Evolutionary conservation across 164 flowering plant species (phyloP).

Genomic region (Stephania japonica): DNA sequence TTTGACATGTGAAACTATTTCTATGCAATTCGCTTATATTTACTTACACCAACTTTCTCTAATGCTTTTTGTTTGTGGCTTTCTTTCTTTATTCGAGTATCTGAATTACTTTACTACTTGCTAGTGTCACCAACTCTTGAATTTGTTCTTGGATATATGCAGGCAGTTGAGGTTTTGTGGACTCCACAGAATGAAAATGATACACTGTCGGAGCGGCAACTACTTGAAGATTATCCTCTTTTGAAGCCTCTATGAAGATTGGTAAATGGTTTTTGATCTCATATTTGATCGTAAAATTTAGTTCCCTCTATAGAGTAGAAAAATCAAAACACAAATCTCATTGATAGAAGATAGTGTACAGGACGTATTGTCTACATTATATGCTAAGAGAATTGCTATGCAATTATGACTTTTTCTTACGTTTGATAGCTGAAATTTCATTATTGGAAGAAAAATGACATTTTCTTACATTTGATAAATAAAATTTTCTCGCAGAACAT

Average conservation of each 20-base stretch:
- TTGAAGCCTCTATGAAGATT: slow-evolving; percentile 62
- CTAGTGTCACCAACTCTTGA: slow-evolving; percentile 4
- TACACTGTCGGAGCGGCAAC: slow-evolving; percentile 70
- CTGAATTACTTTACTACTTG: neutral
- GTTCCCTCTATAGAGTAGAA: slow-evolving; percentile 3
- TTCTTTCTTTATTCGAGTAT: neutral
- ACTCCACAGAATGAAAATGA: slow-evolving; percentile 93
- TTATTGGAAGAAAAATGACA: no score
- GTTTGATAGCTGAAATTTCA: no score
- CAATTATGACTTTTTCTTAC: no score
- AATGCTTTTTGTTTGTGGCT: no score
- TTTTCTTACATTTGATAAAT: no score
- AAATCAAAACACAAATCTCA: neutral
- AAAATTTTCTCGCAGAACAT: no score
- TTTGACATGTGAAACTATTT: no score
- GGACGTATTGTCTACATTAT: neutral
- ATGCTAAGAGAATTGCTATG: no score
- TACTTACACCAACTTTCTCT: no score
- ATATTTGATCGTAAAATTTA: neutral
- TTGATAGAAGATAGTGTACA: neutral
- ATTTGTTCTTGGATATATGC: slow-evolving; percentile 13
- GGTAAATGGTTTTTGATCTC: neutral
- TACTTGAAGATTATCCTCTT: slow-evolving; percentile 89
- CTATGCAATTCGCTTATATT: no score
- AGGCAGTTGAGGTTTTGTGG: slow-evolving; percentile 98